These are phyloP conservation scores for Daldinia childiae DNA, from an alignment of 495 filamentous ascomycete species.

Conservation along the genomic window DNA sequence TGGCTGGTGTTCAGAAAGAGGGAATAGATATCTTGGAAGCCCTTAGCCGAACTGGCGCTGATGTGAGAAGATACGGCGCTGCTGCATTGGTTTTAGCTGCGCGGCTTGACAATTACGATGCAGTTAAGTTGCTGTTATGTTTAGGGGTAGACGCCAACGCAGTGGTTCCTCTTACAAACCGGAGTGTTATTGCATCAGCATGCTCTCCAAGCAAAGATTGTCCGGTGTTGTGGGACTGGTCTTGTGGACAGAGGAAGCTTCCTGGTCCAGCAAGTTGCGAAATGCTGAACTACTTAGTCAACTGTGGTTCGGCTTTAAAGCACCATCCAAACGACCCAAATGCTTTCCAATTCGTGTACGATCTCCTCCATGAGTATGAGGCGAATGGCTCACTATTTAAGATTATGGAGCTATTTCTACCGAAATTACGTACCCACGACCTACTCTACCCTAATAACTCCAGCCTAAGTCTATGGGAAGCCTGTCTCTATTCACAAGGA, in stretches of 20 bases:
- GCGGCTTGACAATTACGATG: neutral
- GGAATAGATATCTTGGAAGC: neutral
- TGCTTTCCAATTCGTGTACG: neutral
- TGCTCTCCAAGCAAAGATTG: too few species aligned
- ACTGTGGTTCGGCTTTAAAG: neutral
- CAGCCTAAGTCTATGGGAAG: neutral
- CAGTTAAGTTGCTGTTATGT: neutral
- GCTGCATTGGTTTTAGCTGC: neutral
- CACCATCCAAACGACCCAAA: neutral
- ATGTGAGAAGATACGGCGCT: neutral
- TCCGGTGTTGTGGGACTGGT: too few species aligned
- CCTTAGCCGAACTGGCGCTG: neutral
- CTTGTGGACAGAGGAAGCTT: neutral
- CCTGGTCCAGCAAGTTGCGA: neutral
- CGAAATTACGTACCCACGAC: neutral
- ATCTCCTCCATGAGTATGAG: neutral
- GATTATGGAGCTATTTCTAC: neutral
- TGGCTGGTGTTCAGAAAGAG: neutral
- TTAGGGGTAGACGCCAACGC: neutral
- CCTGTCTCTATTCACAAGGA: neutral
- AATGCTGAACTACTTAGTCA: neutral
- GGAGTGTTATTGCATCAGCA: neutral
- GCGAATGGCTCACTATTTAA: neutral
- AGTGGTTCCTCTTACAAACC: fast-evolving
- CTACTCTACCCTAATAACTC: neutral